Conservation (phyloP, 2,329 filamentous ascomycete genomes). For the Harringtonia aguacate region DNA sequence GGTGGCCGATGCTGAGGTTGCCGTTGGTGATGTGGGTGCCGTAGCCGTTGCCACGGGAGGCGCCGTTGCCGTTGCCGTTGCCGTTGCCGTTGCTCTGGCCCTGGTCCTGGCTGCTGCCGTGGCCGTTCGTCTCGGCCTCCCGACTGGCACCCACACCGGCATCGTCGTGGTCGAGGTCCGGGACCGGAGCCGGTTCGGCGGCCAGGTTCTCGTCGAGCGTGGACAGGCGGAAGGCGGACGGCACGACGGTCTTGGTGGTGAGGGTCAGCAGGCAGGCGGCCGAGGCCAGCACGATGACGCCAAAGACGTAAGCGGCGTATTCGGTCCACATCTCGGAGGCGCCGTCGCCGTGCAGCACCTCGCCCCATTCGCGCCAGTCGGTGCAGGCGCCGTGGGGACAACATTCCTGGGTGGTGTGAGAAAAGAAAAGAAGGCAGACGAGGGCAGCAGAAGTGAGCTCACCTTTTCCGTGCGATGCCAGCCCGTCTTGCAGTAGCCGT, state of each 20-base stretch:
- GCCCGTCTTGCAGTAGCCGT: slow-evolving; percentile 64
- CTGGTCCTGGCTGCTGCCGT: slow-evolving; percentile 3
- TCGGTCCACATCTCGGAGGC: slow-evolving; percentile 55
- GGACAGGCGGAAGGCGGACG: slow-evolving; percentile 74
- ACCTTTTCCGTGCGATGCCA: slow-evolving; percentile 70
- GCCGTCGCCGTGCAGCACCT: slow-evolving; percentile 32
- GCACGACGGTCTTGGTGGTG: slow-evolving; percentile 87
- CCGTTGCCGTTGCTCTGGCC: slow-evolving; percentile 21
- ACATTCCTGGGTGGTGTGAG: slow-evolving; percentile 29
- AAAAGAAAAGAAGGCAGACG: not conserved
- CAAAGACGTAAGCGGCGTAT: slow-evolving; percentile 63
- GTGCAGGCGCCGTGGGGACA: slow-evolving; percentile 45
- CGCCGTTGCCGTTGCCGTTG: slow-evolving; percentile 32
- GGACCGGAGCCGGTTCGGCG: slow-evolving; percentile 40
- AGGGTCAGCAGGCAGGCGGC: slow-evolving; percentile 72
- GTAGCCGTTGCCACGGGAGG: slow-evolving; percentile 17
- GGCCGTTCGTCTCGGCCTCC: not conserved
- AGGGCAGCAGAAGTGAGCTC: slow-evolving; percentile 12
- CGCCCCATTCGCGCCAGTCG: slow-evolving; percentile 46
- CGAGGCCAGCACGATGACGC: slow-evolving; percentile 59
- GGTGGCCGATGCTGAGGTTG: not conserved
- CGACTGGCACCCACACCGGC: slow-evolving; percentile 20
- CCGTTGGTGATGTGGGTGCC: not conserved
- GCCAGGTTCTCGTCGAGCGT: slow-evolving; percentile 90
- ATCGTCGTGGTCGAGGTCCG: slow-evolving; percentile 27